Evolutionary conservation across 208 protist genomes (phyloP).

Genomic region (Lotmaria passim): DNA sequence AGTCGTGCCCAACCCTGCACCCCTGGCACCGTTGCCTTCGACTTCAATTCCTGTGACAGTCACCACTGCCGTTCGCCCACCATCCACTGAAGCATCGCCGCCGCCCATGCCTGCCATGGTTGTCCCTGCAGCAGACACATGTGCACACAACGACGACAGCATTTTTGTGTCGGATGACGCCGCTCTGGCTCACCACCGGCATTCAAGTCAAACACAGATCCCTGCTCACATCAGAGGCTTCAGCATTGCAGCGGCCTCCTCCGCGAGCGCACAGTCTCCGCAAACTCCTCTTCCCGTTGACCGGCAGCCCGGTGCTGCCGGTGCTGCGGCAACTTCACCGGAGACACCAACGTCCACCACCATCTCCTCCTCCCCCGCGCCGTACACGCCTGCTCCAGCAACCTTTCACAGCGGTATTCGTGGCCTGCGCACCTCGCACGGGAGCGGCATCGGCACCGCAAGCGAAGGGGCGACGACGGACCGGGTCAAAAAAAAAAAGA

Average conservation of each 20-base stretch:
- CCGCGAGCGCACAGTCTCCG: background rate
- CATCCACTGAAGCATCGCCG: too few species aligned
- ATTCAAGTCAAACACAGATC: background rate
- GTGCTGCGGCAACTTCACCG: background rate
- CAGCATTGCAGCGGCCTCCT: background rate
- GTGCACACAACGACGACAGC: background rate
- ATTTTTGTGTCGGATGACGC: constrained; percentile 19
- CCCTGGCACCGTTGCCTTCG: background rate
- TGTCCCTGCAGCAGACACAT: background rate
- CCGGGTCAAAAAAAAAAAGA: constrained; percentile 13
- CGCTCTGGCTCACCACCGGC: constrained; percentile 1
- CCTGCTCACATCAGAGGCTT: background rate
- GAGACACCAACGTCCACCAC: background rate
- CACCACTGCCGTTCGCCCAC: too few species aligned
- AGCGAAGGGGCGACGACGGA: background rate
- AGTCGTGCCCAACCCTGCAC: background rate
- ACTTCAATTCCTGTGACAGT: background rate
- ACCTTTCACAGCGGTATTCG: constrained; percentile 29
- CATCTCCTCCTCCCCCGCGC: background rate
- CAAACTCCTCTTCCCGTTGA: background rate
- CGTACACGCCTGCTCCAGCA: constrained; percentile 9
- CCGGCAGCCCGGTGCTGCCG: background rate
- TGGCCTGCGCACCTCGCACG: constrained; percentile 10
- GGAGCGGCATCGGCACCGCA: background rate
- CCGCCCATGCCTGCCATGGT: too few species aligned